A percentile compares a stretch with the other conserved stretches of the same genome.
phyloP scores from a whole-genome alignment of 2,329 filamentous ascomycete genomes.

The Penicillium sclerotigenum region DNA sequence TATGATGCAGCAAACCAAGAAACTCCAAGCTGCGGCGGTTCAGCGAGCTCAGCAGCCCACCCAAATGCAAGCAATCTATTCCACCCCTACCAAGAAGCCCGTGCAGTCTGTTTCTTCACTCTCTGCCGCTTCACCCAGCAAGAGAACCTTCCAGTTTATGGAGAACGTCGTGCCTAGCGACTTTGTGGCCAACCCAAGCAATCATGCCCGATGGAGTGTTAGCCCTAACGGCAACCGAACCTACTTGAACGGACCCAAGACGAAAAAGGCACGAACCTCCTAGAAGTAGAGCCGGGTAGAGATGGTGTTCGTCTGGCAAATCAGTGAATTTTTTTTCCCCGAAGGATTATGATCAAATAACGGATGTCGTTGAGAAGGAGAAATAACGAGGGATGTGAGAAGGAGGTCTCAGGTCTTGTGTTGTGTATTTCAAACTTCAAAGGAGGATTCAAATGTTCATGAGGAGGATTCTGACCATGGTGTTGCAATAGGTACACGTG shows the following conservation, averaged over 20 bases:
- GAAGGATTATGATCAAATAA: not conserved
- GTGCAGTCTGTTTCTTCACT: not conserved
- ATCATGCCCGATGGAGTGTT: slow-evolving; percentile 22
- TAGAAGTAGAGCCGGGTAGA: not conserved
- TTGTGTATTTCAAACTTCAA: not conserved
- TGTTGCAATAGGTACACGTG: not conserved
- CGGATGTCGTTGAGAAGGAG: not conserved
- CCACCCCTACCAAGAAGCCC: not conserved
- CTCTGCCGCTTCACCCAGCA: not conserved
- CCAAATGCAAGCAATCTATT: not conserved
- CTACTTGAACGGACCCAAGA: slow-evolving; percentile 21
- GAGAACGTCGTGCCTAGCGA: slow-evolving; percentile 12
- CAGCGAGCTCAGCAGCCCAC: not conserved
- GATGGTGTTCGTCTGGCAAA: not conserved
- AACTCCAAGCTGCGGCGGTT: not conserved
- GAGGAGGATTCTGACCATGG: not conserved
- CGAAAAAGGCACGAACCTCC: slow-evolving; percentile 1
- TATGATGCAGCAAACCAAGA: not conserved
- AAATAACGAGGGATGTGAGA: not conserved
- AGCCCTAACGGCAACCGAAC: slow-evolving; percentile 11
- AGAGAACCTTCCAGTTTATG: slow-evolving; percentile 13
- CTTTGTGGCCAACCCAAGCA: slow-evolving; percentile 26
- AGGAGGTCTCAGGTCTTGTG: not conserved
- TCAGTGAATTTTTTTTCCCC: not conserved
- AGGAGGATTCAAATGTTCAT: not conserved